A percentile compares a stretch with the other conserved stretches of the same genome.
These are phyloP conservation scores for Plasmodium cynomolgi DNA, from an alignment of 169 alveolate genomes.

Conservation along the genomic window DNA sequence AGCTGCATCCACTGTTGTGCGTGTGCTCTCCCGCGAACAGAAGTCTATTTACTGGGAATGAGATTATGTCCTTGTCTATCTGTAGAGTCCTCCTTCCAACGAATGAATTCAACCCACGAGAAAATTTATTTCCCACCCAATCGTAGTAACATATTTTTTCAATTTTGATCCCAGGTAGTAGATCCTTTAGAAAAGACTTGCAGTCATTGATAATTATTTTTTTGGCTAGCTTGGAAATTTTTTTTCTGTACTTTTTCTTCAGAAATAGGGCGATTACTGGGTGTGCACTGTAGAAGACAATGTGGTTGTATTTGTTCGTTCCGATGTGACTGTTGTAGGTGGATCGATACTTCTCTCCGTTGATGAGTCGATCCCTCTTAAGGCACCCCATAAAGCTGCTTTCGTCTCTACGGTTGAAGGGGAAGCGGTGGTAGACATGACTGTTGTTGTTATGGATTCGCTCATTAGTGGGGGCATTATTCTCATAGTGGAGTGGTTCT, in stretches of 20 bases:
- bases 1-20: conserved; percentile 10
- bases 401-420: neutral
- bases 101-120: conserved; percentile 40
- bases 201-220: conserved; percentile 6
- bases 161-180: conserved; percentile 26
- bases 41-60: conserved; percentile 57
- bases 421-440: neutral
- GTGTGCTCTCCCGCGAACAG: conserved; percentile 72
- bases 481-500: neutral
- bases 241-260: conserved; percentile 12
- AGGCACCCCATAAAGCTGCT: neutral
- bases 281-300: conserved; percentile 30
- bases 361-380: conserved; percentile 10
- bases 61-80: conserved; percentile 54
- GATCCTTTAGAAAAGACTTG: conserved; percentile 1
- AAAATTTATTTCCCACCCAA: conserved; percentile 35
- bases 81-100: conserved; percentile 22
- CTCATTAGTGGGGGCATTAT: neutral
- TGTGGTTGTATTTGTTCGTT: conserved; percentile 27
- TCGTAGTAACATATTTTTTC: conserved; percentile 54
- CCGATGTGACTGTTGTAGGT: neutral
- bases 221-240: neutral
- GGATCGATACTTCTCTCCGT: neutral
- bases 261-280: conserved; percentile 40
- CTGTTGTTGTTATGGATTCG: neutral